Evolutionary conservation across 139 green algal genomes (phyloP), one percentile per base, ranked within the genome.

Genomic region (Coelastrella sp.): DNA sequence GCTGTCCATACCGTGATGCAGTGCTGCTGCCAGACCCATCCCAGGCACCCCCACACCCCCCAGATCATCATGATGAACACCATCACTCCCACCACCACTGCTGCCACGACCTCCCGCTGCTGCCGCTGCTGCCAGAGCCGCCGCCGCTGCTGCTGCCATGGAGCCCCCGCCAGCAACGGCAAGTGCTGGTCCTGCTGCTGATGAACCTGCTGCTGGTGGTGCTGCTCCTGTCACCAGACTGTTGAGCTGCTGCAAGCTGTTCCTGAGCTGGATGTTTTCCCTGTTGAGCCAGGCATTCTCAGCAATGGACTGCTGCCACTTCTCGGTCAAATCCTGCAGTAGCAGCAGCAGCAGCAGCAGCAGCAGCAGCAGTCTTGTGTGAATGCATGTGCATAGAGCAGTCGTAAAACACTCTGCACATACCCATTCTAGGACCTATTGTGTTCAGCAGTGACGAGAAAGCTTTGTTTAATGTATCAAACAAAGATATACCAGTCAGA

Each of bases 251-350:
- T 79, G 66, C 34, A 86, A 30, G 64, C 64, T 79, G 80, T 86
- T 86, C 25, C 80, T 66, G 67, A 90, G 72, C 51, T 90, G 86
- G 32, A 90, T 72, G 81, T 87, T 90, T 40, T 90, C 86, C 8
- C 86, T 73, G 84, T 90, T 90, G 48, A 90, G 62, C 60, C 80
- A 90, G 2, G 86, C 86, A 32, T 90, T 90, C 34, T 90, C 86
- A 9, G 81, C 74, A 30, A 90, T 88, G 27, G 71, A 75, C 71
- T 90, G 86, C 81, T 90, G 86, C 86, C 86, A 90, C 79, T 90
- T 90, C 32, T 90, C 86, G 2, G 86, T 90, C 8, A 90, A 66
- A 23, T 90, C 86, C 81, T 90, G 86, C 34, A 30, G 50, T 37
- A 51, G 35, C 35, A 76, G 67, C 37, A 32, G 17, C 35, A 53